phyloP scores from a whole-genome alignment of 2,329 filamentous ascomycete genomes.

The Madurella fahalii region DNA sequence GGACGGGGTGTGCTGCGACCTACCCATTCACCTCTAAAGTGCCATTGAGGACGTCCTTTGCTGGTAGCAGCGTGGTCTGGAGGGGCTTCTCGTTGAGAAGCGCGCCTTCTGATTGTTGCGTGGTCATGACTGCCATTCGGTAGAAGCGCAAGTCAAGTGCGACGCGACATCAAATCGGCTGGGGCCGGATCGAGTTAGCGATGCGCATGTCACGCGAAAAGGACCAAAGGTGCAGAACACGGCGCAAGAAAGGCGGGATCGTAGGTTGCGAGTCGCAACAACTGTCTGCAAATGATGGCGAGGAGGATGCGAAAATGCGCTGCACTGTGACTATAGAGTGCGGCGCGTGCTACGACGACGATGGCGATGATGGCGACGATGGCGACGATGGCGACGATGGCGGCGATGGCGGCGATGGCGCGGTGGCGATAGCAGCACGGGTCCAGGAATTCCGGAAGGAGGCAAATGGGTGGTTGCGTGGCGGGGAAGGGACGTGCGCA shows the following conservation, averaged over 20 bases:
- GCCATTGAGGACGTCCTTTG: constrained; percentile 31
- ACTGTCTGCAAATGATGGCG: background rate
- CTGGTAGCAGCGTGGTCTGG: constrained; percentile 47
- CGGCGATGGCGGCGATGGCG: background rate
- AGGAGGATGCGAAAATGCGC: background rate
- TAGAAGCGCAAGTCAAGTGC: constrained; percentile 23
- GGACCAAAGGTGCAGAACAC: background rate
- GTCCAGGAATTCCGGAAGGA: constrained; percentile 8
- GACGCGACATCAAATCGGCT: constrained; percentile 26
- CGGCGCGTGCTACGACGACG: background rate
- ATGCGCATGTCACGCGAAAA: constrained; percentile 11
- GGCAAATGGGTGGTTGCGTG: constrained; percentile 6
- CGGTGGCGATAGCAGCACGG: constrained; percentile 12
- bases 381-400: constrained; percentile 4
- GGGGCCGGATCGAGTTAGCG: constrained; percentile 11
- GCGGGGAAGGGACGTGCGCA: constrained; percentile 25
- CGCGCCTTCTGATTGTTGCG: constrained; percentile 41
- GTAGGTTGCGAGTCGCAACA: background rate
- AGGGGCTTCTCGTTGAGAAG: constrained; percentile 46
- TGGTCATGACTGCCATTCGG: constrained; percentile 53
- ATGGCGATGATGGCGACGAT: background rate
- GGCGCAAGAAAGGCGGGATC: background rate
- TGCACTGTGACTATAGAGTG: background rate
- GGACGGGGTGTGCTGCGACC: constrained; percentile 35
- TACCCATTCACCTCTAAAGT: constrained; percentile 50